Percentiles rank a stretch among this genome's conserved stretches.
Evolutionary conservation across 2,329 filamentous ascomycete species (phyloP).

Genomic region (Chrysoporthe deuterocubensis): DNA sequence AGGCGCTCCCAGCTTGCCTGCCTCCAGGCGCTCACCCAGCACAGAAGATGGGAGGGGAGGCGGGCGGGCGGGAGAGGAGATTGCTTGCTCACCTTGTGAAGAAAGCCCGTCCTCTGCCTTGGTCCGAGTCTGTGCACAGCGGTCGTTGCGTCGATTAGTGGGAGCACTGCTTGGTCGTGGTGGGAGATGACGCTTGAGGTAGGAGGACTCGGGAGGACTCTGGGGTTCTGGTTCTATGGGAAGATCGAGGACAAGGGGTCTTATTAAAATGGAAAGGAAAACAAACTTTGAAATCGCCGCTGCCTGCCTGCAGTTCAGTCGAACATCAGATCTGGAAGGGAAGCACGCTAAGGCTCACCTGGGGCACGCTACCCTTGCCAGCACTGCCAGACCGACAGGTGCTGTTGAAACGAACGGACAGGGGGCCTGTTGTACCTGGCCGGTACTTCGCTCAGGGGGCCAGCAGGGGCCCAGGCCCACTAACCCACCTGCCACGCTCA

Average conservation of each 20-base stretch:
- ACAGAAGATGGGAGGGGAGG: neutral
- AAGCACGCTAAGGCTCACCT: slow-evolving; percentile 10
- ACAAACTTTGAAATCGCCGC: slow-evolving; percentile 19
- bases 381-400: slow-evolving; percentile 28
- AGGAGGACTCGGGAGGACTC: slow-evolving; percentile 3
- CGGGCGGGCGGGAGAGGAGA: neutral
- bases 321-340: slow-evolving; percentile 8
- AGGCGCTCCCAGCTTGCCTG: neutral
- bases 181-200: slow-evolving; percentile 24
- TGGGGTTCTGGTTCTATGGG: slow-evolving; percentile 12
- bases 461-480: slow-evolving; percentile 15
- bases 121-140: neutral
- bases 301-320: slow-evolving; percentile 11
- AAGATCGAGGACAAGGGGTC: slow-evolving; percentile 30
- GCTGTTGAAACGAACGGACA: slow-evolving; percentile 28
- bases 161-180: slow-evolving; percentile 13
- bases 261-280: slow-evolving; percentile 29
- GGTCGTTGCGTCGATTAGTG: neutral
- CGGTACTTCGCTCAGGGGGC: slow-evolving; percentile 25
- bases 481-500: slow-evolving; percentile 19
- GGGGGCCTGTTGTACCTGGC: slow-evolving; percentile 25
- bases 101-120: neutral
- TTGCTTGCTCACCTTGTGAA: slow-evolving; percentile 1
- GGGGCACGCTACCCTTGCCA: slow-evolving; percentile 16
- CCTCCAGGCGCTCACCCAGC: neutral